phyloP scores from a whole-genome alignment of 73 alveolate genomes.

The Paraurostyla sp. region DNA sequence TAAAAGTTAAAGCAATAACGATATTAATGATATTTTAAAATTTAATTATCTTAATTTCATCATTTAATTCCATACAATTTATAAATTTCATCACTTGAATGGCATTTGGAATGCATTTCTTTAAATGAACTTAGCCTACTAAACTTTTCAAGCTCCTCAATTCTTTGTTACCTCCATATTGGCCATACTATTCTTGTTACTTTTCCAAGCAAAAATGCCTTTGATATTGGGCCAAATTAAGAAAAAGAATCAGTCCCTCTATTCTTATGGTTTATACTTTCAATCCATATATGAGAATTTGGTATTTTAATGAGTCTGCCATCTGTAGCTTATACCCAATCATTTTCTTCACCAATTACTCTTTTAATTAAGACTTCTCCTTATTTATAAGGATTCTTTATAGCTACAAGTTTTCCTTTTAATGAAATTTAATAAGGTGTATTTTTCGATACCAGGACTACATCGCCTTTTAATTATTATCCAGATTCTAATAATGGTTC shows the following conservation, averaged over 20 bases:
- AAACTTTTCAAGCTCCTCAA: constrained; percentile 18
- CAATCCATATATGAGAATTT: constrained; percentile 60
- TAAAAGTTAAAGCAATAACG: not conserved
- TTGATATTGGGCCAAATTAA: constrained; percentile 54
- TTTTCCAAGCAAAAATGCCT: constrained; percentile 37
- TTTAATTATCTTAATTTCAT: not conserved
- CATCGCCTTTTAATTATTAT: not conserved
- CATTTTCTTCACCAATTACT: constrained; percentile 37
- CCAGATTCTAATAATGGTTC: not conserved
- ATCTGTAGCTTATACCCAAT: constrained; percentile 66
- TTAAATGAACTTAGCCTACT: constrained; percentile 1
- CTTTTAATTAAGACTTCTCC: constrained; percentile 41
- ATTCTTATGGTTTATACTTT: constrained; percentile 18
- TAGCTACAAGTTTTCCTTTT: constrained; percentile 40
- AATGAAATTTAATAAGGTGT: not conserved
- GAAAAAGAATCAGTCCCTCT: constrained; percentile 43
- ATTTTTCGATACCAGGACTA: constrained; percentile 17
- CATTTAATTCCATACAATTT: constrained; percentile 26
- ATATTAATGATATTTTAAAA: not conserved
- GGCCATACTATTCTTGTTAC: constrained; percentile 62
- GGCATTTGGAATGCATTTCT: constrained; percentile 33
- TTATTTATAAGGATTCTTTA: constrained; percentile 27
- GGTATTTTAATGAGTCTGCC: constrained; percentile 65
- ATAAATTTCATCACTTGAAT: not conserved
- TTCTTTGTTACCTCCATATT: constrained; percentile 38